Evolutionary conservation across 2,329 filamentous ascomycete species (phyloP).

Genomic region (Camillea tinctor): DNA sequence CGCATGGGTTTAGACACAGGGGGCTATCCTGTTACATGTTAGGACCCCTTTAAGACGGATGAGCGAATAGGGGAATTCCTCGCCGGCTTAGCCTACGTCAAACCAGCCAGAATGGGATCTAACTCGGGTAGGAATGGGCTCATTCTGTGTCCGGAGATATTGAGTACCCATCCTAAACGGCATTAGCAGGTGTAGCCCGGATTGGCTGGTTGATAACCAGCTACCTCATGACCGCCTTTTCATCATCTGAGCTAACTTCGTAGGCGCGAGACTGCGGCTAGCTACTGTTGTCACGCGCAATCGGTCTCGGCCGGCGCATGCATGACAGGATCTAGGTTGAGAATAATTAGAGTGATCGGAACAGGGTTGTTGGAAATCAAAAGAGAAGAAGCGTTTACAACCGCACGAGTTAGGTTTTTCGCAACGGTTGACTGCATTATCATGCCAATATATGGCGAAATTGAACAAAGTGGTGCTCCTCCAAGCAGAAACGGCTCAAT

Average conservation of each 20-base stretch:
- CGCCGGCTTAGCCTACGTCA: background rate
- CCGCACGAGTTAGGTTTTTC: background rate
- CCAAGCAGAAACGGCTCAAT: background rate
- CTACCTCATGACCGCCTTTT: background rate
- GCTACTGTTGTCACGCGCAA: background rate
- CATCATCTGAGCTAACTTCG: background rate
- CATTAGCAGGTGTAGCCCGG: background rate
- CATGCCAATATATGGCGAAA: background rate
- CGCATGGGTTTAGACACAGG: background rate
- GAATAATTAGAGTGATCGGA: background rate
- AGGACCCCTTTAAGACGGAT: background rate
- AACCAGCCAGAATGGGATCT: background rate
- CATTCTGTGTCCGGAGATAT: background rate
- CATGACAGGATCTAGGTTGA: background rate
- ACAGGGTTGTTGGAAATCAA: background rate
- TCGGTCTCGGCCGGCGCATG: background rate
- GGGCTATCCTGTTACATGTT: background rate
- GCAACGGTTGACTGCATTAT: background rate
- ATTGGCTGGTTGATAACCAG: background rate
- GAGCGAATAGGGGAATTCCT: conserved; percentile 1
- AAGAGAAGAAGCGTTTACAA: conserved; percentile 1
- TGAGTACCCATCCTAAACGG: background rate
- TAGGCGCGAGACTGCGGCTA: background rate
- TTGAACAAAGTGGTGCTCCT: background rate
- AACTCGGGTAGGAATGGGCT: background rate